Evolutionary conservation across 2,329 filamentous ascomycete species (phyloP).

Genomic region (Grosmannia serpens): DNA sequence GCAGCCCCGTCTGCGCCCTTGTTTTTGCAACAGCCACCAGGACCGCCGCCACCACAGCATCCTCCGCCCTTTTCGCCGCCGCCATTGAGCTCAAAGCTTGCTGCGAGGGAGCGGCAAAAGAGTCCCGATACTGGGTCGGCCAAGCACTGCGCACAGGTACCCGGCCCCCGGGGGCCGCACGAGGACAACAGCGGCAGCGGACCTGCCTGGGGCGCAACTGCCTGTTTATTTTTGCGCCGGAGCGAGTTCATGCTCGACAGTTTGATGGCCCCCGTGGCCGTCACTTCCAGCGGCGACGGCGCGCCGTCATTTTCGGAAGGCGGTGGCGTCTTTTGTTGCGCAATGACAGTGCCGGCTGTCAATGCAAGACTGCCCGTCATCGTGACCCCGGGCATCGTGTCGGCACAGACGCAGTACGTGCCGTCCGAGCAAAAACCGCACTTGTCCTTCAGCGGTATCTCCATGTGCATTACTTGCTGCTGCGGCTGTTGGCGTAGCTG

Average conservation of each 20-base stretch:
- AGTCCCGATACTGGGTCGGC: constrained; percentile 68
- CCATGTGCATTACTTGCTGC: constrained; percentile 11
- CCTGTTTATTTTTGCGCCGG: constrained; percentile 16
- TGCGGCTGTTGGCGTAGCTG: not conserved
- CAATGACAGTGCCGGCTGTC: constrained; percentile 14
- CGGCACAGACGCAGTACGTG: constrained; percentile 72
- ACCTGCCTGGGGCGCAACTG: constrained; percentile 5
- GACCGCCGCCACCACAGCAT: constrained; percentile 52
- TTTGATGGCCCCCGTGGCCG: constrained; percentile 49
- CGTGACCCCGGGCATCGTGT: constrained; percentile 25
- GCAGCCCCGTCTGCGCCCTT: constrained; percentile 13
- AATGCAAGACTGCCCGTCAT: constrained; percentile 27
- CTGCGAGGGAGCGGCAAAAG: constrained; percentile 72
- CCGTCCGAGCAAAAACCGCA: constrained; percentile 79
- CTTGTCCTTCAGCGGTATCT: constrained; percentile 47
- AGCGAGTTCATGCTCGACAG: constrained; percentile 34
- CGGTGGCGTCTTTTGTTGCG: constrained; percentile 45
- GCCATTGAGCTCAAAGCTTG: constrained; percentile 37
- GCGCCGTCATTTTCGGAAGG: constrained; percentile 50
- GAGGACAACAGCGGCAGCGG: constrained; percentile 18
- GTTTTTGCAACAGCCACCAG: constrained; percentile 53
- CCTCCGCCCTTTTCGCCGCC: constrained; percentile 17
- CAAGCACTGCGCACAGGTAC: constrained; percentile 68
- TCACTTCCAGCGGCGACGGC: constrained; percentile 46
- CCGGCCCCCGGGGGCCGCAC: constrained; percentile 59